Evolutionary conservation across 129 eudicot genomes (phyloP), one percentile per base, ranked within the genome.

Genomic region (Chrysanthemum makinoi): DNA sequence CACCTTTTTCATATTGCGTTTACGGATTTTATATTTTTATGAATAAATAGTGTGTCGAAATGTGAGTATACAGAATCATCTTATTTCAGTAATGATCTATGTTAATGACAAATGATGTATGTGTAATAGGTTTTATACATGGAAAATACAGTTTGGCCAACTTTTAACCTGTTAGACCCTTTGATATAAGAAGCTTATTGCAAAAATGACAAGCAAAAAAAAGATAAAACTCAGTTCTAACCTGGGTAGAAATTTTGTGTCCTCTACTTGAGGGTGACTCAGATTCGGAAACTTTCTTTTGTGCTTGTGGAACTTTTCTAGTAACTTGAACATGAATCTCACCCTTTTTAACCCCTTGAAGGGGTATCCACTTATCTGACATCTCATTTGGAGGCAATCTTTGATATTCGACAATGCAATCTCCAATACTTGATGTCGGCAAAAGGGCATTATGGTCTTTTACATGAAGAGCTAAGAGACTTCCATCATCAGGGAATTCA

Each of bases 351-450:
- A 94, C 99, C 26, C 95, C 91, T 80, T 94, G 99, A 59, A 94
- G 89, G 5, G 99, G 99, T 80, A 94, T 87, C 99, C 99, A 90
- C 72, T 94, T 94, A 50, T 94, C 97, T 6, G 79, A 85, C 89
- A 83, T 80, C 78, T 89, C 83, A 33, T 94, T 94, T 14, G 91
- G 88, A 66, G 97, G 86, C 78, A 94, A 65, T 74, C 95, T 74
- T 30, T 89, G 97, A 72, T 94, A 94, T 69, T 94, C 99, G 10
- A 94, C 97, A n/a, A 87, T 85, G 75, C 99, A 94, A 52, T 87
- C 88, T 10, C 99, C 99, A 6, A 94, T 90, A 82, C 79, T 90
- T 54, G 99, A 82, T 61, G 93, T 80, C 0, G 96, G 93, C 63
- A 94, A 64, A 62, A 94, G 78, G 50, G 97, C 85, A 33, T 94